phyloP scores from a whole-genome alignment of 306 rosid genomes.

The Ormosia semicastrata region DNA sequence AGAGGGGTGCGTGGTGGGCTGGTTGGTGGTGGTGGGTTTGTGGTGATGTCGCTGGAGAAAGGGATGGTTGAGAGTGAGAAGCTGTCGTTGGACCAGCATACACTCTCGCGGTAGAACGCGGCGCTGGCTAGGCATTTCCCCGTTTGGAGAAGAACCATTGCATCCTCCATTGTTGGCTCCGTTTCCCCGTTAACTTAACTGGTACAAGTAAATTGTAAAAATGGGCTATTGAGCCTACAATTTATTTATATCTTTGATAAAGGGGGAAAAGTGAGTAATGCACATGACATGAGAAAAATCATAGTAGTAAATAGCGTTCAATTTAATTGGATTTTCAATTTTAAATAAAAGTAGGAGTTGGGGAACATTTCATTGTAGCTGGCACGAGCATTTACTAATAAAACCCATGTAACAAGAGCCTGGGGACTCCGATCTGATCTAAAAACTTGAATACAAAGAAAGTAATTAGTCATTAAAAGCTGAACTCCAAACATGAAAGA shows the following conservation, averaged over 20 bases:
- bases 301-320: background rate
- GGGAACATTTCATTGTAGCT: conserved; percentile 32
- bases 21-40: conserved; percentile 29
- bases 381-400: conserved; percentile 63
- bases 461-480: conserved; percentile 40
- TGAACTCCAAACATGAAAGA: conserved; percentile 31
- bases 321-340: background rate
- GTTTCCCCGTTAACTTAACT: conserved; percentile 48
- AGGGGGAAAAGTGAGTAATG: background rate
- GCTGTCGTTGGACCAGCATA: conserved; percentile 83
- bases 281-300: background rate
- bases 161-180: conserved; percentile 92
- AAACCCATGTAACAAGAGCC: conserved; percentile 9
- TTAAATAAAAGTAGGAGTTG: background rate
- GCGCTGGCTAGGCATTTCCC: conserved; percentile 89
- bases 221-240: too few species aligned
- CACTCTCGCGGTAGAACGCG: conserved; percentile 92
- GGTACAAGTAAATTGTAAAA: background rate
- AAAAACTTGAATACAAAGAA: conserved; percentile 5
- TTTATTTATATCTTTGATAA: background rate
- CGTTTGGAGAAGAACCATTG: conserved; percentile 92
- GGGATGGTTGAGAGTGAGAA: conserved; percentile 56
- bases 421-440: conserved; percentile 35
- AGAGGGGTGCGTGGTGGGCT: conserved; percentile 49
- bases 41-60: conserved; percentile 24